Conservation (phyloP, 2,329 filamentous ascomycete species). For the Leptographium lundbergii region DNA sequence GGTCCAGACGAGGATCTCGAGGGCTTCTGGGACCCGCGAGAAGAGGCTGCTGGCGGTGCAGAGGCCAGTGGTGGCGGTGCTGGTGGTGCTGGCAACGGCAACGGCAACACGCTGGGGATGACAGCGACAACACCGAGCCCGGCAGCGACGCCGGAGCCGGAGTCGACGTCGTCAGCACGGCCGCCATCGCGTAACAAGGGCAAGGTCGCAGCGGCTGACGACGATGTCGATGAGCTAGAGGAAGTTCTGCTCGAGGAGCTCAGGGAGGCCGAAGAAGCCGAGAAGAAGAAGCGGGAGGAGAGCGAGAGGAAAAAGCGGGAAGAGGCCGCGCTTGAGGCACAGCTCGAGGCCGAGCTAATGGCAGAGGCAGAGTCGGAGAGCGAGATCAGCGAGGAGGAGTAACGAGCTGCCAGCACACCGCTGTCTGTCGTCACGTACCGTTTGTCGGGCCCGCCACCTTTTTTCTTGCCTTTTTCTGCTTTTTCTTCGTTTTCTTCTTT, state of each 20-base stretch:
- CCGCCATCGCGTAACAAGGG: background rate
- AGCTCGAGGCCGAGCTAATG: slow-evolving; percentile 43
- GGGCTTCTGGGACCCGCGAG: slow-evolving; percentile 9
- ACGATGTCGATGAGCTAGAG: slow-evolving; percentile 15
- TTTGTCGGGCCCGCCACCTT: background rate
- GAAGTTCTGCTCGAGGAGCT: slow-evolving; percentile 8
- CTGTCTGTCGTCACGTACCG: background rate
- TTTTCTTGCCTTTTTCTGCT: background rate
- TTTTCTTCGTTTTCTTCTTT: background rate
- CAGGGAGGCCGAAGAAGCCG: slow-evolving; percentile 22
- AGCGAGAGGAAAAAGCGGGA: background rate
- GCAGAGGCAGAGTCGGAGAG: slow-evolving; percentile 45
- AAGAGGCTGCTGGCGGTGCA: slow-evolving; percentile 3
- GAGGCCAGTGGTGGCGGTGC: too few species aligned
- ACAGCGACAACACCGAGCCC: background rate
- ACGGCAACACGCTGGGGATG: background rate
- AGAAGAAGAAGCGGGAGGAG: slow-evolving; percentile 33
- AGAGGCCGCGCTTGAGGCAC: slow-evolving; percentile 20
- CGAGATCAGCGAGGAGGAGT: slow-evolving; percentile 56
- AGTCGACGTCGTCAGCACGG: background rate
- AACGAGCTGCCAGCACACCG: slow-evolving; percentile 5
- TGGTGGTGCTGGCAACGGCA: background rate
- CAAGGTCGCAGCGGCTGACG: slow-evolving; percentile 7
- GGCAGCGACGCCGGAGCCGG: background rate
- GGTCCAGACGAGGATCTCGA: slow-evolving; percentile 14